Conservation (phyloP, 2,329 filamentous ascomycete genomes). For the Lachnellula arida region DNA sequence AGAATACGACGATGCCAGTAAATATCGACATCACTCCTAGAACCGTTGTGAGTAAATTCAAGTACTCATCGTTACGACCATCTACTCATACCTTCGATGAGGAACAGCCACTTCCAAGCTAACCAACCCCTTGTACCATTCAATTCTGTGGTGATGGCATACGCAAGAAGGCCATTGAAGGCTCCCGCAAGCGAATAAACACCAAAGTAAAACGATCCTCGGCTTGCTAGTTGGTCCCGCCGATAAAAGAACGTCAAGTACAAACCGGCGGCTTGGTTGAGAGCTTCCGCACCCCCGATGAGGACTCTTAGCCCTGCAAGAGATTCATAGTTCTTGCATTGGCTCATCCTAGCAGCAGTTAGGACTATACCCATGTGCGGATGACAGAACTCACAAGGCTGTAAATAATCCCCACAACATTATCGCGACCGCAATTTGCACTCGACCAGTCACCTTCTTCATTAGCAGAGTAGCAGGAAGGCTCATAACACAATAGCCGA, state of each 20-base stretch:
- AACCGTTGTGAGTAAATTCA: neutral
- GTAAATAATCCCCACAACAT: neutral
- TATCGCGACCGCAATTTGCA: neutral
- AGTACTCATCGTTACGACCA: neutral
- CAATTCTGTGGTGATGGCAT: neutral
- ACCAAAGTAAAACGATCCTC: neutral
- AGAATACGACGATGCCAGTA: neutral
- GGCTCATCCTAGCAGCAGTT: neutral
- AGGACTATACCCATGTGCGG: neutral
- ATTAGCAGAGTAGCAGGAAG: neutral
- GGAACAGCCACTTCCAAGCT: neutral
- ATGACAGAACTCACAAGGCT: neutral
- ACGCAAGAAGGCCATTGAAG: neutral
- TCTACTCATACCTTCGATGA: neutral
- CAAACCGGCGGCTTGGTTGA: neutral
- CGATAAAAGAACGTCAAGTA: neutral
- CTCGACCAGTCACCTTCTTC: neutral
- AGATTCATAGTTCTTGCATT: neutral
- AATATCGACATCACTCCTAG: too few relatives aligned
- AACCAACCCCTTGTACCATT: neutral
- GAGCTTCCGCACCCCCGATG: neutral
- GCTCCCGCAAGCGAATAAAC: neutral
- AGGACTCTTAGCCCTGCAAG: neutral
- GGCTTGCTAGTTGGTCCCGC: neutral
- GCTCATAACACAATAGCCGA: neutral